phyloP scores from a whole-genome alignment of 768 basidiomycete species.

The Mrakia hoshinonis region DNA sequence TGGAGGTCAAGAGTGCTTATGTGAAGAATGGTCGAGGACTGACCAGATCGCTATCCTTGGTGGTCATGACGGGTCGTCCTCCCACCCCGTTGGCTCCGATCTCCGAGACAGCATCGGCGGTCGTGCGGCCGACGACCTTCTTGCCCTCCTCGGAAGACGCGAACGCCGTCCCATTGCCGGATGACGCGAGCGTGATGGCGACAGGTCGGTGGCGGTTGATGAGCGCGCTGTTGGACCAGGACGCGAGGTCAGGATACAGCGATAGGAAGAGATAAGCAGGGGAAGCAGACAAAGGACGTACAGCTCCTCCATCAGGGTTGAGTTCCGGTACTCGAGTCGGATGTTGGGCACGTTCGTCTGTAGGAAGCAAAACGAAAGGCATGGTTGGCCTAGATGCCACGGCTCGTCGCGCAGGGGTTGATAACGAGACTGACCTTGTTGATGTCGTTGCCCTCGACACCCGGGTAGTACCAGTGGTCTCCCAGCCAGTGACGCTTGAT shows the following conservation, averaged over 20 bases:
- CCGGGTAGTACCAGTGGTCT: conserved; percentile 83
- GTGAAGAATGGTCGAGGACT: background rate
- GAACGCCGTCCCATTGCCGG: background rate
- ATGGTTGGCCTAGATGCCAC: background rate
- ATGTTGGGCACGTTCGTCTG: conserved; percentile 96
- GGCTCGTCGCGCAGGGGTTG: too few species aligned
- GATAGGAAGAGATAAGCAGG: background rate
- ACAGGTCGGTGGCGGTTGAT: conserved; percentile 12
- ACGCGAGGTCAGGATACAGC: background rate
- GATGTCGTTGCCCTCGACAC: conserved; percentile 89
- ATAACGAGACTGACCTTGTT: conserved; percentile 81
- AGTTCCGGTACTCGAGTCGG: conserved; percentile 80
- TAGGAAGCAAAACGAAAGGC: too few species aligned
- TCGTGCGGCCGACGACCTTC: conserved; percentile 1
- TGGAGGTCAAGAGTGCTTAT: background rate
- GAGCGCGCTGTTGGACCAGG: background rate
- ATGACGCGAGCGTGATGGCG: background rate
- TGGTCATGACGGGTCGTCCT: conserved; percentile 8
- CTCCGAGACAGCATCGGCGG: background rate
- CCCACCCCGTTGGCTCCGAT: background rate
- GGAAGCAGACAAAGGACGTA: background rate
- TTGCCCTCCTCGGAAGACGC: background rate
- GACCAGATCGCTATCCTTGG: conserved; percentile 13
- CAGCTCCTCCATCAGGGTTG: conserved; percentile 78
- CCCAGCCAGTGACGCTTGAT: conserved; percentile 74